A percentile compares a stretch with the other conserved stretches of the same genome.
Evolutionary conservation across 2,329 filamentous ascomycete species (phyloP).

Genomic region (Beauveria australis): DNA sequence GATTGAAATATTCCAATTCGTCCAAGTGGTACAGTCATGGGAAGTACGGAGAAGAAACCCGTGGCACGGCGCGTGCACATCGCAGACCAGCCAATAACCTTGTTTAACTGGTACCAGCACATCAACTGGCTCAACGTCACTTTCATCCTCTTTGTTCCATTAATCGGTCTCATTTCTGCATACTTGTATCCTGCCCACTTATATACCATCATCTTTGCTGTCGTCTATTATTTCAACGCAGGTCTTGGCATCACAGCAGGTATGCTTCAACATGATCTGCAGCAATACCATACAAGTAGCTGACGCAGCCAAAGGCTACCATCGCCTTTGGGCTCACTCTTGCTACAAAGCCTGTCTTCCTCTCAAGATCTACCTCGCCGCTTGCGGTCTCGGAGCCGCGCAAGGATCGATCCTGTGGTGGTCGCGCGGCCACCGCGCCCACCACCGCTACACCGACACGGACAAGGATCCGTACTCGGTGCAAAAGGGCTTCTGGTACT

Average conservation of each 20-base stretch:
- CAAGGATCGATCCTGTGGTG: slow-evolving; percentile 86
- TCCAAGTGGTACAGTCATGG: background rate
- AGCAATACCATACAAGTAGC: background rate
- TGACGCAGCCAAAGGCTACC: slow-evolving; percentile 21
- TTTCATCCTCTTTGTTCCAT: slow-evolving; percentile 69
- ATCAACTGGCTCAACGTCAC: slow-evolving; percentile 87
- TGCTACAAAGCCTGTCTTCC: slow-evolving; percentile 72
- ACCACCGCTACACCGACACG: slow-evolving; percentile 88
- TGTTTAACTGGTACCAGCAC: slow-evolving; percentile 81
- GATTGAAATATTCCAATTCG: background rate
- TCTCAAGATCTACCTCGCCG: slow-evolving; percentile 74
- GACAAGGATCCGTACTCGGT: slow-evolving; percentile 89
- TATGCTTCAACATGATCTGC: slow-evolving; percentile 25
- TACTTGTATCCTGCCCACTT: slow-evolving; percentile 59
- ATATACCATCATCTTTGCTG: slow-evolving; percentile 61
- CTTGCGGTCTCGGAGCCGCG: slow-evolving; percentile 73
- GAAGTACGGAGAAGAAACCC: background rate
- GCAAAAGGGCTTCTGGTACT: slow-evolving; percentile 79
- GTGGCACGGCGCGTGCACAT: slow-evolving; percentile 49
- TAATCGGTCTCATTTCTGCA: slow-evolving; percentile 63
- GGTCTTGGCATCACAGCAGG: slow-evolving; percentile 65
- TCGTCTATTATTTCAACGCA: slow-evolving; percentile 69
- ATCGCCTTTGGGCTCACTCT: slow-evolving; percentile 79
- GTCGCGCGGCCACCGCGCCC: slow-evolving; percentile 77
- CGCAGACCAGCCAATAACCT: slow-evolving; percentile 71